Conservation (phyloP, 2,329 filamentous ascomycete genomes). For the Aurifilum marmelostoma region DNA sequence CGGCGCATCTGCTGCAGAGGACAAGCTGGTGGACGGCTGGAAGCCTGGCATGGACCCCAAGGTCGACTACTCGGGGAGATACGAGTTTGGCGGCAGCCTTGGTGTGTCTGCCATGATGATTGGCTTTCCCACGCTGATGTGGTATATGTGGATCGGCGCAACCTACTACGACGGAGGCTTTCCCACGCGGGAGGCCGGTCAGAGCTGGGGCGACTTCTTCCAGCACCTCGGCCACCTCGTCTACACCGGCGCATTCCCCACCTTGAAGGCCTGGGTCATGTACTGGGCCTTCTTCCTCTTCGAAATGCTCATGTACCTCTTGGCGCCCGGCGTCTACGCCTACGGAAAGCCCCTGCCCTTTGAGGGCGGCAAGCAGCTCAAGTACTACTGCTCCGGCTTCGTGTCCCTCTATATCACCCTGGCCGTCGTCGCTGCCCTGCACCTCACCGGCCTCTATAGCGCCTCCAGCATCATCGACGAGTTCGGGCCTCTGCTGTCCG, state of each 20-base stretch:
- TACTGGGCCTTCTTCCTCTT: slow-evolving; percentile 94
- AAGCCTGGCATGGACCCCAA: slow-evolving; percentile 62
- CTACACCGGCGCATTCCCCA: slow-evolving; percentile 84
- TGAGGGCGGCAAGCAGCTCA: slow-evolving; percentile 80
- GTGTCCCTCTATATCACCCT: slow-evolving; percentile 88
- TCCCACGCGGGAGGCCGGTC: slow-evolving; percentile 66
- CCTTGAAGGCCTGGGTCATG: slow-evolving; percentile 80
- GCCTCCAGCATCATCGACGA: slow-evolving; percentile 93
- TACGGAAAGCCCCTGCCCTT: slow-evolving; percentile 88
- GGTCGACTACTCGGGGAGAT: slow-evolving; percentile 64
- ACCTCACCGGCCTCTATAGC: slow-evolving; percentile 83
- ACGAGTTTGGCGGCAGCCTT: slow-evolving; percentile 87
- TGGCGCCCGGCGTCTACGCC: slow-evolving; percentile 83
- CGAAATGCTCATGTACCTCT: slow-evolving; percentile 80
- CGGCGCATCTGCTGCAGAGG: slow-evolving; percentile 31
- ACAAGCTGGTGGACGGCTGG: slow-evolving; percentile 58
- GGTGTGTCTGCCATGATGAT: slow-evolving; percentile 87
- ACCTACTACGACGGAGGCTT: slow-evolving; percentile 88
- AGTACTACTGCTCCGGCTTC: slow-evolving; percentile 93
- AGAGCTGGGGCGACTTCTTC: slow-evolving; percentile 73
- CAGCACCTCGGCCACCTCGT: slow-evolving; percentile 71
- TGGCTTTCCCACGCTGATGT: slow-evolving; percentile 93
- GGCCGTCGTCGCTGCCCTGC: slow-evolving; percentile 68
- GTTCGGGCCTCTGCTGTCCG: slow-evolving; percentile 89
- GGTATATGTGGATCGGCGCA: slow-evolving; percentile 98